phyloP scores from a whole-genome alignment of 2,329 filamentous ascomycete genomes.

The Calonectria naviculata region DNA sequence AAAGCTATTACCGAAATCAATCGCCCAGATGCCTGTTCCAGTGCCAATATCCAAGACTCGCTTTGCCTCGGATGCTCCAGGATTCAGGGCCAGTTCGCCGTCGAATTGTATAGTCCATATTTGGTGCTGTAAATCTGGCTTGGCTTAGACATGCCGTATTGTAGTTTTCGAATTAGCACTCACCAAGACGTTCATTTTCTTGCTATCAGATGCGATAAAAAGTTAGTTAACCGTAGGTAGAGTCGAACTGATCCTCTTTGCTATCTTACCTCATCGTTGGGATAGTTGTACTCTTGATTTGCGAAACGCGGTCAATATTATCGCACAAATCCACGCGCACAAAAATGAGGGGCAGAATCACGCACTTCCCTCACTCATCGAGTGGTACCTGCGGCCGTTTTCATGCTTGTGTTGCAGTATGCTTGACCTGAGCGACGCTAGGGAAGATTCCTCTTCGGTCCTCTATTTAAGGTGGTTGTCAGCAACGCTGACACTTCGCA shows the following conservation, averaged over 20 bases:
- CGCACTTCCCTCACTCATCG: constrained; percentile 40
- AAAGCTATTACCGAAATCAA: constrained; percentile 33
- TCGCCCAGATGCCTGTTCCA: constrained; percentile 40
- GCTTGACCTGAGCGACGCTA: constrained; percentile 22
- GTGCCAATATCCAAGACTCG: constrained; percentile 41
- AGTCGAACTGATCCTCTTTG: neutral
- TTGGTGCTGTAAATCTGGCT: constrained; percentile 26
- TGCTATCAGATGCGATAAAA: constrained; percentile 5
- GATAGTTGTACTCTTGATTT: constrained; percentile 35
- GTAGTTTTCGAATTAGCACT: neutral
- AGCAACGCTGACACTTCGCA: neutral
- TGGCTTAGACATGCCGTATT: neutral
- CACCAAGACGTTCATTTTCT: constrained; percentile 31
- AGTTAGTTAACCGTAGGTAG: neutral
- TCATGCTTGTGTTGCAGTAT: constrained; percentile 32
- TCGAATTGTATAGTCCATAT: constrained; percentile 29
- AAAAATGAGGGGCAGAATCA: neutral
- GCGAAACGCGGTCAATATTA: neutral
- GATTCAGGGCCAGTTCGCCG: constrained; percentile 23
- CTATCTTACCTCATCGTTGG: constrained; percentile 33
- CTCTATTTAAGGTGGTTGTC: neutral
- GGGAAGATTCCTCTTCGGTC: constrained; percentile 20
- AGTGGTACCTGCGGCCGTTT: constrained; percentile 41
- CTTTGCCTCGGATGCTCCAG: constrained; percentile 26
- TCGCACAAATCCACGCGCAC: neutral